Percentiles rank a stretch among this genome's conserved stretches.
Conservation (phyloP, 208 protist species). For the Crithidia acanthocephali region DNA sequence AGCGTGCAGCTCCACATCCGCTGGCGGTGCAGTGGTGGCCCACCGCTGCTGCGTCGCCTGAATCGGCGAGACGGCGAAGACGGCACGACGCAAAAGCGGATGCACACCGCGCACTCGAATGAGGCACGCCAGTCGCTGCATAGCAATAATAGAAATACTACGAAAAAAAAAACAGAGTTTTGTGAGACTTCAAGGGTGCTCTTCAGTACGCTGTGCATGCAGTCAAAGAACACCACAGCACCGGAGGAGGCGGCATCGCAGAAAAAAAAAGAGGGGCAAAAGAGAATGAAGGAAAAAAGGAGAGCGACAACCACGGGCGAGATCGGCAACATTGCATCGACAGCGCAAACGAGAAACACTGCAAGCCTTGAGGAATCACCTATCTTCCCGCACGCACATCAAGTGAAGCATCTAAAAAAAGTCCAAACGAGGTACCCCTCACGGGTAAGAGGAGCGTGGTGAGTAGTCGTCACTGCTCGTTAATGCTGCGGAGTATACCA, state of each 20-base stretch:
- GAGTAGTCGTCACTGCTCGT: too few species aligned
- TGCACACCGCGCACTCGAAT: not conserved
- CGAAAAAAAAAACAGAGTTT: not conserved
- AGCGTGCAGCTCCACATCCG: conserved; percentile 2
- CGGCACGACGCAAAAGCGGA: not conserved
- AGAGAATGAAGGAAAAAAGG: not conserved
- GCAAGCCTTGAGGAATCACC: too few species aligned
- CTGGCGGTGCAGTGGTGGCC: not conserved
- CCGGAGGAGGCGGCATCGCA: too few species aligned
- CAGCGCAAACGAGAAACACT: too few species aligned
- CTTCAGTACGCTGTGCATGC: too few species aligned
- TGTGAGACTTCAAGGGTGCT: not conserved
- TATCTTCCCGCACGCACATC: too few species aligned
- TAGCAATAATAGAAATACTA: not conserved
- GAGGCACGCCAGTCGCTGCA: conserved; percentile 8
- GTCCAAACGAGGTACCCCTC: too few species aligned
- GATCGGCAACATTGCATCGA: too few species aligned
- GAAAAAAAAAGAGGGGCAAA: conserved; percentile 1
- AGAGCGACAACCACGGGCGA: not conserved
- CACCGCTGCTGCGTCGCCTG: not conserved
- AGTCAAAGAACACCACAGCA: too few species aligned
- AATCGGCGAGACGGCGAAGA: not conserved
- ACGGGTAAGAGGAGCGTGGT: too few species aligned
- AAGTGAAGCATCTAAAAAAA: too few species aligned
- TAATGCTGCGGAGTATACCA: too few species aligned